Percentiles rank a stretch among this genome's conserved stretches.
phyloP scores from a whole-genome alignment of 345 rosid genomes.

The Leavenworthia alabamica region DNA sequence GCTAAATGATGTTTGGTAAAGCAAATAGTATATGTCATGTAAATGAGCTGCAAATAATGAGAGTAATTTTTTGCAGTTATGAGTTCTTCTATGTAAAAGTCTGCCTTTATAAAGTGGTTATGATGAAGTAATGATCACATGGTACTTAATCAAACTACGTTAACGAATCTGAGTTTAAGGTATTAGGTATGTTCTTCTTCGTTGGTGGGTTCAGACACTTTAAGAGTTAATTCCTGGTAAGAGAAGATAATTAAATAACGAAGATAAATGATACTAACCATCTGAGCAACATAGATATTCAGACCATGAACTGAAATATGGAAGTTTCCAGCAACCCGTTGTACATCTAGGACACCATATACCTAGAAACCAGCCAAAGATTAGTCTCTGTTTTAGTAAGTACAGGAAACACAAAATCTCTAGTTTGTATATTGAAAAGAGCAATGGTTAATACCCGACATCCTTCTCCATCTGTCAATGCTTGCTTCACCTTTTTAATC shows the following conservation, averaged over 20 bases:
- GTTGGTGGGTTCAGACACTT: constrained; percentile 8
- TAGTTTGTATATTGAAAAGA: constrained; percentile 5
- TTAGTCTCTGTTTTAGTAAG: too few relatives aligned
- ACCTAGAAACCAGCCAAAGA: constrained; percentile 51
- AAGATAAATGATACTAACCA: constrained; percentile 43
- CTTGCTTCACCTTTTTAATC: constrained; percentile 92
- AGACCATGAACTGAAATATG: constrained; percentile 96
- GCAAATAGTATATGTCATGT: too few relatives aligned
- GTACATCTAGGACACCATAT: constrained; percentile 88
- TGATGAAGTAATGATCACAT: background rate
- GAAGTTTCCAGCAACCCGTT: constrained; percentile 98
- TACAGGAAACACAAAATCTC: background rate
- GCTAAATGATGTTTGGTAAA: too few relatives aligned
- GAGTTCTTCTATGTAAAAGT: background rate
- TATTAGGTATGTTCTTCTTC: constrained; percentile 1
- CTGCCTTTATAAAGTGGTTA: background rate
- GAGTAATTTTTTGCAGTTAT: background rate
- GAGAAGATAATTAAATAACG: background rate
- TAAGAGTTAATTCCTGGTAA: background rate
- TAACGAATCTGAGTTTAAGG: background rate
- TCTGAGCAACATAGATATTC: constrained; percentile 90
- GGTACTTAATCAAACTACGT: background rate
- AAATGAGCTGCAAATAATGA: background rate
- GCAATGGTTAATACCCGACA: constrained; percentile 58
- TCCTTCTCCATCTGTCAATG: constrained; percentile 81